Evolutionary conservation across 257 asterid species (phyloP), one percentile per base, ranked within the genome.

Genomic region (Datura wrightii): DNA sequence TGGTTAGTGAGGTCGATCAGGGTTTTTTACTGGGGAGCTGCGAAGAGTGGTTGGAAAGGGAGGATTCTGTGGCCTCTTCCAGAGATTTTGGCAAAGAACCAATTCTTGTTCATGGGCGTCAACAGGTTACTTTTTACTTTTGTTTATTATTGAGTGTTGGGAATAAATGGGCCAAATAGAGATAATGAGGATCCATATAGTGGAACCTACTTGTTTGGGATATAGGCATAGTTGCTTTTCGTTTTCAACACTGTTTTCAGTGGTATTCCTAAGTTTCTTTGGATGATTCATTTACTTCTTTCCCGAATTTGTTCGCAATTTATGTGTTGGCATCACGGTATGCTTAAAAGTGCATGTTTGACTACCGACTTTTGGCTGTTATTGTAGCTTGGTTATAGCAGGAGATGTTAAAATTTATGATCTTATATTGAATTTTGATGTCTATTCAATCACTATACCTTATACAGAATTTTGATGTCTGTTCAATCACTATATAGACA

Each of bases 41-140:
- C 52, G 93, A 93, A 78, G 94, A 91, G 34, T 95, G 98, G 98
- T 85, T 97, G 95, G 96, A 92, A 90, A 88, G 83, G 87, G 93
- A 88, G 89, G 99, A 97, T 79, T 87, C 71, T 19, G 92, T 95
- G 53, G 82, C 89, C 52, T 94, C 90, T 87, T 87, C 92, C 44
- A 92, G 98, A 89, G 97, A 97, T 94, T 97, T 95, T 87, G 79
- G 60, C 5, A 85, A 85, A 53, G 89, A 91, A 48, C 98, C 99
- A n/a, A 87, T 93, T 86, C 70, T 89, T 53, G 94, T 96, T 8
- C 82, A 67, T 8, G 99, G 97, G 6, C 86, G 55, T 74, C 88
- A 85, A 6, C 94, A 94, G 97, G 99, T 97, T 69, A 2, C 60
- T 65, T 19, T 11, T 39, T 36, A 44, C 2, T 10, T 79, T 80